A percentile compares a stretch with the other conserved stretches of the same genome.
Evolutionary conservation across 75 land plant genomes (phyloP).

Genomic region (Ceratopteris richardii): DNA sequence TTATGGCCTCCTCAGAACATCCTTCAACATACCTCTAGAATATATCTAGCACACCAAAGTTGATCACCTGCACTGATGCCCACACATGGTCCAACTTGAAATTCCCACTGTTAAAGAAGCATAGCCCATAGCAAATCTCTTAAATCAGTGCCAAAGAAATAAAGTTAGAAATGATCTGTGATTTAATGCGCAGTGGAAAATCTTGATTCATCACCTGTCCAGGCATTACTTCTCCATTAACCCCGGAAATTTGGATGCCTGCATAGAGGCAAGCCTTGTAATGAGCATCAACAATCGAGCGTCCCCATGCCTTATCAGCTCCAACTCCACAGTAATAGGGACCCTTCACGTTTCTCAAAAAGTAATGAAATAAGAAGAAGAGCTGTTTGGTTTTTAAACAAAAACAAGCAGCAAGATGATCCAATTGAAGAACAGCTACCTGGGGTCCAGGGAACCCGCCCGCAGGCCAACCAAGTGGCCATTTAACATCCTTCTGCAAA

Average conservation of each 20-base stretch:
- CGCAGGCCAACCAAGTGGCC: slow-evolving; percentile 99
- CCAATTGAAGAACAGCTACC: no score
- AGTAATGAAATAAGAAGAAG: slow-evolving; percentile 3
- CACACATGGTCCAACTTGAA: slow-evolving; percentile 27
- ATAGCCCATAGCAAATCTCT: not conserved
- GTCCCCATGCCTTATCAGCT: slow-evolving; percentile 96
- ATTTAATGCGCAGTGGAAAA: slow-evolving; percentile 28
- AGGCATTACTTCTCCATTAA: slow-evolving; percentile 99
- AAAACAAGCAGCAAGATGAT: no score
- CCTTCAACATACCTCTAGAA: slow-evolving; percentile 23
- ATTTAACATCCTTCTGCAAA: slow-evolving; percentile 80
- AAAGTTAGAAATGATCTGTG: not conserved
- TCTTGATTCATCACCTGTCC: slow-evolving; percentile 67
- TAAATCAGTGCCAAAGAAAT: not conserved
- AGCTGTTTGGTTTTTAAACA: no score
- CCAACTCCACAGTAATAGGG: slow-evolving; percentile 86
- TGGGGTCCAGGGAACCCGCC: slow-evolving; percentile 97
- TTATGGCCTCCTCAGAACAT: not conserved
- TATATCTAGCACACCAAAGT: slow-evolving; percentile 31
- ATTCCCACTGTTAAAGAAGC: slow-evolving; percentile 27
- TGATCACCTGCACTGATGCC: slow-evolving; percentile 32
- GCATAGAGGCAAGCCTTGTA: slow-evolving; percentile 98
- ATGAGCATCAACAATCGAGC: slow-evolving; percentile 94
- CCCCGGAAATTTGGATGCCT: slow-evolving; percentile 90
- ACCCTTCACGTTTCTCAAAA: slow-evolving; percentile 25